Evolutionary conservation across 2,329 filamentous ascomycete species (phyloP).

Genomic region (Exutisphaerella laricina): DNA sequence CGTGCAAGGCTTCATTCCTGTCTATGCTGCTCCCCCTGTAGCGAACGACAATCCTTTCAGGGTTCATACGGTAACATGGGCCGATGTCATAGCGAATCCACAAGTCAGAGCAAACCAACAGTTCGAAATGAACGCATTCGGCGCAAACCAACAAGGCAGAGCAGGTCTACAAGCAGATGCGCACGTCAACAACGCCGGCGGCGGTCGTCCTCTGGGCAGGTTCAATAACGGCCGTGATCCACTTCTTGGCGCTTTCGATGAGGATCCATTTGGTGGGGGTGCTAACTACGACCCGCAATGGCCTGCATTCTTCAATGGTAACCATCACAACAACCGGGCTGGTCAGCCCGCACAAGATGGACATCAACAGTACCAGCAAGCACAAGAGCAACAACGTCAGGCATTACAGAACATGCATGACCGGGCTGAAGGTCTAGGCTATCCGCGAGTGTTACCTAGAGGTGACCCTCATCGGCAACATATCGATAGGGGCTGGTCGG

Average conservation of each 20-base stretch:
- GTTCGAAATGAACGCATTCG: neutral
- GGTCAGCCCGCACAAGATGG: conserved; percentile 1
- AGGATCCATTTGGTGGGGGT: conserved; percentile 14
- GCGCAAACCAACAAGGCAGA: neutral
- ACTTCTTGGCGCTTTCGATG: conserved; percentile 6
- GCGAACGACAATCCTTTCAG: neutral
- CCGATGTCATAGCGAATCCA: neutral
- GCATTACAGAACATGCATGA: conserved; percentile 12
- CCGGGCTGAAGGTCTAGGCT: neutral
- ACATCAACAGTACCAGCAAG: neutral
- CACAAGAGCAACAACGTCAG: neutral
- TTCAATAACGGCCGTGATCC: conserved; percentile 8
- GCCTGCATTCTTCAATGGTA: neutral
- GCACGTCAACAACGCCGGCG: neutral
- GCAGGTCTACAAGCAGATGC: neutral
- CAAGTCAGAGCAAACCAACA: neutral
- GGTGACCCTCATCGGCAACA: conserved; percentile 8
- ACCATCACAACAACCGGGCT: neutral
- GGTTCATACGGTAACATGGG: too few relatives aligned
- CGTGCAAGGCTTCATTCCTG: neutral
- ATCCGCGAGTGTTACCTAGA: conserved; percentile 1
- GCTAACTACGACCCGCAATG: conserved; percentile 10
- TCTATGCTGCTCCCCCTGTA: neutral
- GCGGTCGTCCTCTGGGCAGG: conserved; percentile 6
- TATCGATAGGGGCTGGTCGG: conserved; percentile 5